Conservation (phyloP, 495 filamentous ascomycete genomes). For the Xylaria sp. region DNA sequence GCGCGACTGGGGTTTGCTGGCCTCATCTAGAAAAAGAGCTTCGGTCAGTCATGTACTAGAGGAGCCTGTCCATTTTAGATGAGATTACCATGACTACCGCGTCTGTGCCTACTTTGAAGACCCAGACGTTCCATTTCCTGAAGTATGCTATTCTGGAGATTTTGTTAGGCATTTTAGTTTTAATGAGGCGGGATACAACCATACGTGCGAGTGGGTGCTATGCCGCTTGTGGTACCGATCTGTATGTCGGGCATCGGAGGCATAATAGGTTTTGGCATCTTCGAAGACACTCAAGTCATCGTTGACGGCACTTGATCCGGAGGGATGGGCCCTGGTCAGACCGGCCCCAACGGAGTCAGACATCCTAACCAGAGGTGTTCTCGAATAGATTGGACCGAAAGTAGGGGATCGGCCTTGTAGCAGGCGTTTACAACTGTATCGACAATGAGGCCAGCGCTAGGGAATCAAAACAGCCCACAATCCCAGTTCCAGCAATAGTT, state of each 20-base stretch:
- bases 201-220: slow-evolving; percentile 56
- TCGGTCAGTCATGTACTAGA: not conserved
- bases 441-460: not conserved
- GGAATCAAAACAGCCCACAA: not conserved
- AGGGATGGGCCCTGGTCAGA: slow-evolving; percentile 26
- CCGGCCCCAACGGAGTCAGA: not conserved
- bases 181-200: slow-evolving; percentile 13
- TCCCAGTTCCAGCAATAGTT: not conserved
- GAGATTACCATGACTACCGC: slow-evolving; percentile 55
- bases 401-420: not conserved
- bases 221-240: slow-evolving; percentile 51
- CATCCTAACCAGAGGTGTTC: slow-evolving; percentile 1
- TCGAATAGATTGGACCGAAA: slow-evolving; percentile 4
- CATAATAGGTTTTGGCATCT: slow-evolving; percentile 58
- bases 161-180: slow-evolving; percentile 30
- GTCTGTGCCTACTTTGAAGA: slow-evolving; percentile 51
- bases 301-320: slow-evolving; percentile 19
- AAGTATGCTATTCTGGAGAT: slow-evolving; percentile 49
- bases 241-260: slow-evolving; percentile 53
- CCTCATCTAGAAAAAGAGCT: slow-evolving; percentile 46
- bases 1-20: slow-evolving; percentile 58
- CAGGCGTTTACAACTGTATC: not conserved
- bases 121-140: slow-evolving; percentile 53
- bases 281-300: slow-evolving; percentile 53
- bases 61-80: not conserved